Percentiles rank a stretch among this genome's conserved stretches.
These are phyloP conservation scores for Xylaria polymorpha DNA, from an alignment of 2,329 filamentous ascomycete species.

Conservation along the genomic window DNA sequence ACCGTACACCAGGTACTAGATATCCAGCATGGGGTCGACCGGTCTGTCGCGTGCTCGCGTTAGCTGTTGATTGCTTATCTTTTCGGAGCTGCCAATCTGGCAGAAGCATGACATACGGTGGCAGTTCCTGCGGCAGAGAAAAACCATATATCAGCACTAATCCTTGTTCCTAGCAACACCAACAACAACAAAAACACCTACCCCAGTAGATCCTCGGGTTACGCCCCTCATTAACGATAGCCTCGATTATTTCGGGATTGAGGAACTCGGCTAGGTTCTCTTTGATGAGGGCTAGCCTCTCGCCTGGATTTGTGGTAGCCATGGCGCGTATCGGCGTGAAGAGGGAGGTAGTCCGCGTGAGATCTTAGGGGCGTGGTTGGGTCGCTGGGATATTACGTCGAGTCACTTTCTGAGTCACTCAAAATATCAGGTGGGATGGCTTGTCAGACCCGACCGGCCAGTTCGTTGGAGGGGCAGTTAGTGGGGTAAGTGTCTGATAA, in stretches of 20 bases:
- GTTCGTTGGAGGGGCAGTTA: conserved; percentile 14
- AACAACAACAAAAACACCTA: conserved; percentile 47
- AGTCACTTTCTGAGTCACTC: conserved; percentile 20
- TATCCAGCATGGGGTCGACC: conserved; percentile 92
- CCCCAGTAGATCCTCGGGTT: conserved; percentile 88
- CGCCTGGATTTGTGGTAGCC: conserved; percentile 57
- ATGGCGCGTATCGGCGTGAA: conserved; percentile 3
- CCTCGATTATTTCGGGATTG: conserved; percentile 84
- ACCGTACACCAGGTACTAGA: conserved; percentile 74
- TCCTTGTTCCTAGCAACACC: too few relatives aligned
- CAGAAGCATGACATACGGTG: conserved; percentile 69
- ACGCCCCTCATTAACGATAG: conserved; percentile 75
- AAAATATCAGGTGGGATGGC: conserved; percentile 11
- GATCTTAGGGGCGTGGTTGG: background rate
- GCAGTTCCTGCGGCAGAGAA: conserved; percentile 64
- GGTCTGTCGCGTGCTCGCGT: conserved; percentile 57
- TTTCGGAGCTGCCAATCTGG: background rate
- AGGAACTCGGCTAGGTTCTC: conserved; percentile 85
- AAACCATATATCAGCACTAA: conserved; percentile 28
- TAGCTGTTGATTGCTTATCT: conserved; percentile 5
- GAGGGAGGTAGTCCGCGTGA: background rate
- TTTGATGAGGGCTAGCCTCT: conserved; percentile 80
- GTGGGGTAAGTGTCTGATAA: conserved; percentile 7
- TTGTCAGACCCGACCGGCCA: conserved; percentile 4
- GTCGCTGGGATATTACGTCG: background rate